phyloP scores from a whole-genome alignment of 23 red algal genomes.

The Cyanidium caldarium region DNA sequence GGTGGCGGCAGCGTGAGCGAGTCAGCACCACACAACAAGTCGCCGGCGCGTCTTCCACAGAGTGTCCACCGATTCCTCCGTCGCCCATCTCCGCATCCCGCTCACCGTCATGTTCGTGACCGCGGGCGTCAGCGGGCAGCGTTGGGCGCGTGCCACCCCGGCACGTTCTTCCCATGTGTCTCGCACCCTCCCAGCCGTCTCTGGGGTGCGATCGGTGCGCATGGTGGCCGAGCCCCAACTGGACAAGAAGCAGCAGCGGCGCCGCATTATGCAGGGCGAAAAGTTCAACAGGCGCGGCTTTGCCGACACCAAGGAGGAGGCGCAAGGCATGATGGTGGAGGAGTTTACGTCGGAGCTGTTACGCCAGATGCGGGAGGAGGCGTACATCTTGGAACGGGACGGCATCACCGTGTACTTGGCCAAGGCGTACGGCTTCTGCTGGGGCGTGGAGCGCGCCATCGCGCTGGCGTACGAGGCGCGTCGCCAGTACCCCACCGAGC shows the following conservation, averaged over 20 bases:
- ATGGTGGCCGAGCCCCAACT: background rate
- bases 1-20: too few species aligned
- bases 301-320: conserved; percentile 43
- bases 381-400: conserved; percentile 36
- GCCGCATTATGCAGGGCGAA: conserved; percentile 35
- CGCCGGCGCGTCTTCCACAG: too few species aligned
- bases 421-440: conserved; percentile 98
- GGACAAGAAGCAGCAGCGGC: conserved; percentile 40
- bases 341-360: conserved; percentile 84
- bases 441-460: conserved; percentile 96
- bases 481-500: conserved; percentile 38
- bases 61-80: too few species aligned
- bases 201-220: too few species aligned
- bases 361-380: conserved; percentile 29
- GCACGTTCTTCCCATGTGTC: too few species aligned
- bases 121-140: too few species aligned
- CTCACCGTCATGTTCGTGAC: too few species aligned
- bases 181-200: too few species aligned
- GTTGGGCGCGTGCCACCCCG: too few species aligned
- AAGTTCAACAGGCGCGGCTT: conserved; percentile 80
- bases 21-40: too few species aligned
- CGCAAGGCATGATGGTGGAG: conserved; percentile 34
- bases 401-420: conserved; percentile 75
- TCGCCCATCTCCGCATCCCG: too few species aligned
- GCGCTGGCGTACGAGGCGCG: conserved; percentile 89